Percentiles rank a stretch among this genome's conserved stretches.
These are phyloP conservation scores for Fagus crenata DNA, from an alignment of 306 rosid genomes.

Conservation along the genomic window DNA sequence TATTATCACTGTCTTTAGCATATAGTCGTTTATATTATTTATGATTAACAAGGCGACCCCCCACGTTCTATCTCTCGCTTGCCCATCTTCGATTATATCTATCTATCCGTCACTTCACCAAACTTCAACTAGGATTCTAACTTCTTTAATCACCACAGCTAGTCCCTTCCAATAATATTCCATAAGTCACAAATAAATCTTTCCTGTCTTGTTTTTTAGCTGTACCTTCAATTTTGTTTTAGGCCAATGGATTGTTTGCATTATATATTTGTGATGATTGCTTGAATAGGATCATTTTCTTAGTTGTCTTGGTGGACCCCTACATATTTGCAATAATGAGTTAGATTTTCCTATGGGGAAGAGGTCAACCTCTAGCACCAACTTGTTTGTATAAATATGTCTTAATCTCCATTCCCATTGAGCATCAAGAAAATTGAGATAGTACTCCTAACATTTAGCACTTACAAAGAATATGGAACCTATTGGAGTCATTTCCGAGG, in stretches of 20 bases:
- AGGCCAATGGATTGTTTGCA: not conserved
- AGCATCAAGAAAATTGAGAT: not conserved
- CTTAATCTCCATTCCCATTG: slow-evolving; percentile 9
- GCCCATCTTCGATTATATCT: slow-evolving; percentile 12
- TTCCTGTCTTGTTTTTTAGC: not conserved
- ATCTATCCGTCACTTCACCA: slow-evolving; percentile 18
- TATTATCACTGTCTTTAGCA: not conserved
- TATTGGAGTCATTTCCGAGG: slow-evolving; percentile 31
- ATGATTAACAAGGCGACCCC: not conserved
- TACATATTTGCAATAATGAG: not conserved
- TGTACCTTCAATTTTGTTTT: slow-evolving; percentile 1
- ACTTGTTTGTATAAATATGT: slow-evolving; percentile 2
- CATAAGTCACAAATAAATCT: not conserved
- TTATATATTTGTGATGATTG: not conserved
- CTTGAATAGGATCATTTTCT: not conserved
- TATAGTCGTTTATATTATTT: not conserved
- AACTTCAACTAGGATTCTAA: slow-evolving; percentile 4
- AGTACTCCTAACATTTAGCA: not conserved
- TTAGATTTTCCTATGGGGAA: not conserved
- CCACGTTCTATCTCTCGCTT: slow-evolving; percentile 34
- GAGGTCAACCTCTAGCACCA: not conserved
- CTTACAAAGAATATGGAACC: slow-evolving; percentile 34
- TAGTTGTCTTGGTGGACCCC: not conserved
- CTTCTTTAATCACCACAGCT: not conserved
- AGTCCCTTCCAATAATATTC: not conserved